phyloP scores from a whole-genome alignment of 2,329 filamentous ascomycete species.

The Microcyclospora pomicola region DNA sequence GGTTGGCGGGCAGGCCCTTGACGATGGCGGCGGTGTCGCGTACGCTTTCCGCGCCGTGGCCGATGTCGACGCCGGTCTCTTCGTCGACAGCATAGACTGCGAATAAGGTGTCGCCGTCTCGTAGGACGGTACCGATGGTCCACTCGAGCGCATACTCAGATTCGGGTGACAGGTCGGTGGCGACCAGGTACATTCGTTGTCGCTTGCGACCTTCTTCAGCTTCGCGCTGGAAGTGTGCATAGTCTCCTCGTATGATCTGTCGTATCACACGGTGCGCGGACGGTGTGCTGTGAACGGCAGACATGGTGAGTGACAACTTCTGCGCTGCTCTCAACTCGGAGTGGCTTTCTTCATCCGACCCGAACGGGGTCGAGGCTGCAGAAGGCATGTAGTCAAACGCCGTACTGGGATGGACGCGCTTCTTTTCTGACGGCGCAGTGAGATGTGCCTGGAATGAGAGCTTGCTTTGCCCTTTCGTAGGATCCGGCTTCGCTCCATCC shows the following conservation, averaged over 20 bases:
- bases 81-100: conserved; percentile 91
- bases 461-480: conserved; percentile 22
- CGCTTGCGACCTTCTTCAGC: conserved; percentile 66
- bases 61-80: conserved; percentile 49
- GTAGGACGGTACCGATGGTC: conserved; percentile 88
- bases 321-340: conserved; percentile 80
- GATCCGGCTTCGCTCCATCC: conserved; percentile 18
- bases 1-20: conserved; percentile 42
- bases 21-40: conserved; percentile 62
- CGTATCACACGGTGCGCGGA: conserved; percentile 71
- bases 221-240: conserved; percentile 57
- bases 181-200: conserved; percentile 84
- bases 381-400: conserved; percentile 63
- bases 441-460: conserved; percentile 16
- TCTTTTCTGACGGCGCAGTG: conserved; percentile 25
- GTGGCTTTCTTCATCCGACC: conserved; percentile 68
- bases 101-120: conserved; percentile 86
- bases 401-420: conserved; percentile 56
- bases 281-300: conserved; percentile 60
- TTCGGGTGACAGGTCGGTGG: conserved; percentile 87
- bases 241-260: conserved; percentile 84
- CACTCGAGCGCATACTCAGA: conserved; percentile 91
- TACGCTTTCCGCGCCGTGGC: conserved; percentile 61
- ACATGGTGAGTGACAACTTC: conserved; percentile 67
- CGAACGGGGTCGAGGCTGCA: conserved; percentile 43